A percentile compares a stretch with the other conserved stretches of the same genome.
These are phyloP conservation scores for Hirsutella minnesotensis DNA, from an alignment of 2,329 filamentous ascomycete species.

Conservation along the genomic window DNA sequence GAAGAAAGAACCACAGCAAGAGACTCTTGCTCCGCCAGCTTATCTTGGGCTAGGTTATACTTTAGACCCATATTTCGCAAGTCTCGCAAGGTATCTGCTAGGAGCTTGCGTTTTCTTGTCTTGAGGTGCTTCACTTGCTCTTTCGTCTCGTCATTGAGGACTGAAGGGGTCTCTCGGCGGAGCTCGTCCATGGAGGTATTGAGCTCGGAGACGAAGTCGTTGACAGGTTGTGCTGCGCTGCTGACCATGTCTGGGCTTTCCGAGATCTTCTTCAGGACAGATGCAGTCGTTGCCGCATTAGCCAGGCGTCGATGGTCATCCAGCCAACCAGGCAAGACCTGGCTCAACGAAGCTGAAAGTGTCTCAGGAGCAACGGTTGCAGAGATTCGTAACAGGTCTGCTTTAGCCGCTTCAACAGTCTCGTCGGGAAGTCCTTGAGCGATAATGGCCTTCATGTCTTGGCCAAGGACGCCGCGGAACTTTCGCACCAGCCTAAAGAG, in stretches of 20 bases:
- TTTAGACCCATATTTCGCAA: conserved; percentile 83
- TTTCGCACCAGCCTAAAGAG: conserved; percentile 86
- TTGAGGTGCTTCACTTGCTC: conserved; percentile 78
- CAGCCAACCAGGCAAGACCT: conserved; percentile 23
- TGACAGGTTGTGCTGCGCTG: conserved; percentile 46
- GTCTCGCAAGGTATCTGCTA: conserved; percentile 75
- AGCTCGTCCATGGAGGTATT: conserved; percentile 59
- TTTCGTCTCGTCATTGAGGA: conserved; percentile 81
- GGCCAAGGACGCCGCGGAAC: conserved; percentile 68
- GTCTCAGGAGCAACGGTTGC: conserved; percentile 5
- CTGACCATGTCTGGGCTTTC: conserved; percentile 37
- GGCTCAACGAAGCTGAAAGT: conserved; percentile 11
- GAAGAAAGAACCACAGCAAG: conserved; percentile 57
- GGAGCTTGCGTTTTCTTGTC: conserved; percentile 76
- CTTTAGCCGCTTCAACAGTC: conserved; percentile 9
- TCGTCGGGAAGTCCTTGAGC: conserved; percentile 47
- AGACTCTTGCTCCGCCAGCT: conserved; percentile 62
- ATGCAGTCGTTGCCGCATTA: conserved; percentile 56
- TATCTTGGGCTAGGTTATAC: conserved; percentile 64
- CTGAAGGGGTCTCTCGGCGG: conserved; percentile 69
- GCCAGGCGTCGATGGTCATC: conserved; percentile 52
- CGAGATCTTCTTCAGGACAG: conserved; percentile 60
- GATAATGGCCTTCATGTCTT: conserved; percentile 58
- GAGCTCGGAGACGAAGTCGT: conserved; percentile 58
- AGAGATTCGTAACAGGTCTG: not conserved